Evolutionary conservation across 257 asterid species (phyloP), one percentile per base, ranked within the genome.

Genomic region (Leonotis leonurus): DNA sequence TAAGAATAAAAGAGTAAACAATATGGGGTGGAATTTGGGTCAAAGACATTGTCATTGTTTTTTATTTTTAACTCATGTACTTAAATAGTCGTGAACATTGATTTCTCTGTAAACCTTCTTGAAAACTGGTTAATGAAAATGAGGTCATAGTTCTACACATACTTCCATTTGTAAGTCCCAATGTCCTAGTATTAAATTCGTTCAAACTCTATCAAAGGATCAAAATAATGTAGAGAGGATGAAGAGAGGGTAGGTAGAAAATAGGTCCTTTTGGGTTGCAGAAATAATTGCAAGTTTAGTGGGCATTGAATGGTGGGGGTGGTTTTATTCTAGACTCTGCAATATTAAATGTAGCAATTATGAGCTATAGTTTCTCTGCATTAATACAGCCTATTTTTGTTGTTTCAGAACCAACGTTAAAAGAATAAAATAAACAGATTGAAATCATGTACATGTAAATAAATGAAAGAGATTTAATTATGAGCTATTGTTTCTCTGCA

Each of bases 321-420:
- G 14, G 53, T 46, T 46, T 45, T 46, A 46, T 18, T 18, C 4
- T 20, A 17, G 26, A 50, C 13, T 16, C 6, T 24, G 67, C 49
- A 52, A 50, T 45, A 16, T 46, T 64, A 11, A 70, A 63, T 56
- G 56, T 24, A 20, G 70, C 62, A 46, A 56, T 64, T 36, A 50
- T 40, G 44, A 55, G 21, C 35, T 5, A 27, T 26, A 18, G 46
- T 6, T 30, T 11, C 10, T 39, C 14, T 13, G 5, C 5, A 2
- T 27, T 27, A 3, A 27, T 27, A n/a, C 33, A 27, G 5, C 33
- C 33, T 6, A 27, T 27, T 27, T 27, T 27, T 27, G 33, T 27
- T n/a, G n/a, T n/a, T n/a, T n/a, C n/a, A n/a, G n/a, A n/a, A n/a
- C n/a, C n/a, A n/a, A n/a, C n/a, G n/a, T n/a, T n/a, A n/a, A n/a